Evolutionary conservation across 495 filamentous ascomycete species (phyloP).

Genomic region (Trichoderma orchidacearum): DNA sequence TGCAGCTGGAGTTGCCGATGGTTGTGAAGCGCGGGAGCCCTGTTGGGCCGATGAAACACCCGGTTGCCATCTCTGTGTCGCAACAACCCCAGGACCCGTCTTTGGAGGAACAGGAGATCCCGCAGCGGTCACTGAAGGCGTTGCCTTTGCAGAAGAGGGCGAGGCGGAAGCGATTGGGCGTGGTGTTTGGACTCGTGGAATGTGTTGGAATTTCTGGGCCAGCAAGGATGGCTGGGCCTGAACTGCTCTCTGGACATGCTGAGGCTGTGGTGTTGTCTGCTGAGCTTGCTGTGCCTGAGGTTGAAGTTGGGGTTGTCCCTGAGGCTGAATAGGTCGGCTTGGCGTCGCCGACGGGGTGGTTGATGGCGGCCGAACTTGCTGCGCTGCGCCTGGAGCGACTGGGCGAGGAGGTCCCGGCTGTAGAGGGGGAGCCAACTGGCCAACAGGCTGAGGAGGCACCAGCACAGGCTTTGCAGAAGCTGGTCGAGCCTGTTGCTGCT

Average conservation of each 20-base stretch:
- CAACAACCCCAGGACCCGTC: background rate
- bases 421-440: slow-evolving; percentile 20
- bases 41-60: slow-evolving; percentile 16
- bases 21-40: slow-evolving; percentile 28
- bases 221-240: slow-evolving; percentile 2
- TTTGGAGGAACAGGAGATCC: background rate
- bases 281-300: background rate
- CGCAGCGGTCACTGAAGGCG: background rate
- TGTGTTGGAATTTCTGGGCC: slow-evolving; percentile 9
- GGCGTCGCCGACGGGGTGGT: background rate
- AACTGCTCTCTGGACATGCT: background rate
- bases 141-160: slow-evolving; percentile 10
- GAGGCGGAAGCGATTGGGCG: slow-evolving; percentile 2
- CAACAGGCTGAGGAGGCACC: slow-evolving; percentile 21
- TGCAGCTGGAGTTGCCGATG: slow-evolving; percentile 24
- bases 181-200: background rate
- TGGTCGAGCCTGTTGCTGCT: slow-evolving; percentile 11
- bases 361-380: slow-evolving; percentile 10
- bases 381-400: slow-evolving; percentile 7
- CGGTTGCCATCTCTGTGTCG: background rate
- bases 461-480: slow-evolving; percentile 15
- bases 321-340: slow-evolving; percentile 4
- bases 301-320: slow-evolving; percentile 1
- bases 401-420: slow-evolving; percentile 12
- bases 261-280: background rate